Percentiles rank a stretch among this genome's conserved stretches.
phyloP scores from a whole-genome alignment of 495 filamentous ascomycete genomes.

The Podospora anserina region DNA sequence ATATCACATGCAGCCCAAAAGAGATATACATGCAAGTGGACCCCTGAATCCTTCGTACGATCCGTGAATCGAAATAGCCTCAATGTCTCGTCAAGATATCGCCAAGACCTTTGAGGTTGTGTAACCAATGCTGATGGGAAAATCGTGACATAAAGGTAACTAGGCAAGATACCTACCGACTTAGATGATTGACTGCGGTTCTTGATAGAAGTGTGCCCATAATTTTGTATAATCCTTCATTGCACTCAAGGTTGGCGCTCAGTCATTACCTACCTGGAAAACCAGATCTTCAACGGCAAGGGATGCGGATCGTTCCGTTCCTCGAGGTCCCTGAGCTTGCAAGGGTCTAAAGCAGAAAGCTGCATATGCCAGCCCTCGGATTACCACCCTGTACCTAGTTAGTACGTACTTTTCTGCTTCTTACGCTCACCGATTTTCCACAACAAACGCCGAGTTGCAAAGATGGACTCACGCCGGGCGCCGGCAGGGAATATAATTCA shows the following conservation, averaged over 20 bases:
- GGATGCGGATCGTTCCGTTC: not conserved
- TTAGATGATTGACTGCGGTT: not conserved
- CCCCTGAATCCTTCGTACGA: not conserved
- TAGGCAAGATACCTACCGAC: not conserved
- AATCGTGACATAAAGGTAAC: not conserved
- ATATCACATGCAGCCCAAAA: not conserved
- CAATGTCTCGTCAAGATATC: not conserved
- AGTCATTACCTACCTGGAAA: not conserved
- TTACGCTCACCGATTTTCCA: not conserved
- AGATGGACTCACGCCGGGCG: not conserved
- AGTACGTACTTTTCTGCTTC: not conserved
- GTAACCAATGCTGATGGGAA: not conserved
- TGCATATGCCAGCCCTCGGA: not conserved
- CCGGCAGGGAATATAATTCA: not conserved
- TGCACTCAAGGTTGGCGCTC: too few relatives aligned
- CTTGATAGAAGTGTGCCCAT: not conserved
- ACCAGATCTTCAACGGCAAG: not conserved
- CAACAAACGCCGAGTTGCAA: not conserved
- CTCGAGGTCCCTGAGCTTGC: not conserved
- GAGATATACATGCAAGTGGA: not conserved
- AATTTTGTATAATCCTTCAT: not conserved
- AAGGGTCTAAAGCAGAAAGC: not conserved
- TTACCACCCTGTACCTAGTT: not conserved
- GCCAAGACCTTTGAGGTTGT: not conserved
- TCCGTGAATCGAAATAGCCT: not conserved